phyloP scores from a whole-genome alignment of 495 filamentous ascomycete species.

The Hypoxylon intermedium region DNA sequence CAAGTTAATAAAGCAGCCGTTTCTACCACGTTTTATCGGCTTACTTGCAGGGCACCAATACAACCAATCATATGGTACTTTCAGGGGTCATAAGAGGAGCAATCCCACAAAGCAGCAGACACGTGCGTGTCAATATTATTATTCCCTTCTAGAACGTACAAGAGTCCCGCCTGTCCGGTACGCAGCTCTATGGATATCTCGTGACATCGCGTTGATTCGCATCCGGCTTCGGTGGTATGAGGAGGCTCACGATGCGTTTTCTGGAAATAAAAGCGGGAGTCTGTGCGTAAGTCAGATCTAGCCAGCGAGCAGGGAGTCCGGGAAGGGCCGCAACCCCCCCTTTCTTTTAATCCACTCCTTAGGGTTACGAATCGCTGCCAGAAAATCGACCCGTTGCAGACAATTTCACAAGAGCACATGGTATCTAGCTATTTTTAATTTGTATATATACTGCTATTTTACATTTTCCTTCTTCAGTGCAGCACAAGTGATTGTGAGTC shows the following conservation, averaged over 20 bases:
- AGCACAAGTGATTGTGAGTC: background rate
- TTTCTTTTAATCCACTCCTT: constrained; percentile 28
- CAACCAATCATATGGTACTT: constrained; percentile 26
- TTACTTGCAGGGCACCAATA: constrained; percentile 26
- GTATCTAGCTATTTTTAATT: too few species aligned
- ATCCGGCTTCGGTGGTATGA: constrained; percentile 33
- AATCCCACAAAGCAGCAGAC: constrained; percentile 25
- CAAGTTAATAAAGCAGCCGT: constrained; percentile 38
- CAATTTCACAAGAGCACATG: constrained; percentile 32
- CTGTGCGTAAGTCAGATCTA: constrained; percentile 38
- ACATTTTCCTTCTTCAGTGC: background rate
- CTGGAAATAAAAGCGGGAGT: constrained; percentile 34
- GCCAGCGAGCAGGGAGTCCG: constrained; percentile 33
- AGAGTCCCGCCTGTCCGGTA: constrained; percentile 32
- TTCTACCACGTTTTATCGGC: constrained; percentile 12
- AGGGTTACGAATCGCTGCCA: constrained; percentile 31
- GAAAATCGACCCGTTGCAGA: constrained; percentile 26
- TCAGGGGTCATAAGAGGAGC: constrained; percentile 14
- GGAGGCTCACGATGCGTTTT: constrained; percentile 28
- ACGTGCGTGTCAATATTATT: constrained; percentile 20
- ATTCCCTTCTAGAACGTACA: constrained; percentile 23
- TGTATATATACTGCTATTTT: background rate
- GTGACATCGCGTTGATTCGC: constrained; percentile 9
- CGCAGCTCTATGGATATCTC: constrained; percentile 16
- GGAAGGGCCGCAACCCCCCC: constrained; percentile 37